Evolutionary conservation across 2,329 filamentous ascomycete species (phyloP).

Genomic region (Hortaea werneckii): DNA sequence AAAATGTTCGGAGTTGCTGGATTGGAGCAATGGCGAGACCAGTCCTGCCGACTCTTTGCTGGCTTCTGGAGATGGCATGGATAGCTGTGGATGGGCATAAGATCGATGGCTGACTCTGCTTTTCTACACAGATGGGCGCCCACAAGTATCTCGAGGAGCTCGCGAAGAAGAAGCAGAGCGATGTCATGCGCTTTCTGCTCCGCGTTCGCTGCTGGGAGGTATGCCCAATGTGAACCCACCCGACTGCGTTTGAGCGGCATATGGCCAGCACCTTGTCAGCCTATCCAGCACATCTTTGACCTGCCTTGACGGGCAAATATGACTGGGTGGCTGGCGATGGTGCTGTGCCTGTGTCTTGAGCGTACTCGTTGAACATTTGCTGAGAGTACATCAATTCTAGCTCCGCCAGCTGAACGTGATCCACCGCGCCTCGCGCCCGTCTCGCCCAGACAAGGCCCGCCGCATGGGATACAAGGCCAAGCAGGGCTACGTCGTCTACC

Average conservation of each 20-base stretch:
- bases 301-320: too few relatives aligned
- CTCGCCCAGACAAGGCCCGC: constrained; percentile 98
- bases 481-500: constrained; percentile 99
- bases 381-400: constrained; percentile 99
- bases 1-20: not conserved
- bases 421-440: constrained; percentile 96
- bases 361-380: constrained; percentile 99
- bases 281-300: not conserved
- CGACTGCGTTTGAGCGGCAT: constrained; percentile 23
- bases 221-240: constrained; percentile 25
- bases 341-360: constrained; percentile 34
- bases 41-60: too few relatives aligned
- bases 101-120: constrained; percentile 1
- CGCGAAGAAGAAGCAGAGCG: constrained; percentile 99
- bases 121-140: constrained; percentile 72
- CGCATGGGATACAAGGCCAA: constrained; percentile 99
- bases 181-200: constrained; percentile 99
- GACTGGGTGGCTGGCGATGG: not conserved
- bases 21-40: not conserved
- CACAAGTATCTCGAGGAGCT: constrained; percentile 99
- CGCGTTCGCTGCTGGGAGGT: constrained; percentile 99
- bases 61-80: too few relatives aligned
- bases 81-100: not conserved
- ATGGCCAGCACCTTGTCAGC: constrained; percentile 6
- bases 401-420: constrained; percentile 99